Evolutionary conservation across 73 alveolate species (phyloP).

Genomic region (Halteria grandinella): DNA sequence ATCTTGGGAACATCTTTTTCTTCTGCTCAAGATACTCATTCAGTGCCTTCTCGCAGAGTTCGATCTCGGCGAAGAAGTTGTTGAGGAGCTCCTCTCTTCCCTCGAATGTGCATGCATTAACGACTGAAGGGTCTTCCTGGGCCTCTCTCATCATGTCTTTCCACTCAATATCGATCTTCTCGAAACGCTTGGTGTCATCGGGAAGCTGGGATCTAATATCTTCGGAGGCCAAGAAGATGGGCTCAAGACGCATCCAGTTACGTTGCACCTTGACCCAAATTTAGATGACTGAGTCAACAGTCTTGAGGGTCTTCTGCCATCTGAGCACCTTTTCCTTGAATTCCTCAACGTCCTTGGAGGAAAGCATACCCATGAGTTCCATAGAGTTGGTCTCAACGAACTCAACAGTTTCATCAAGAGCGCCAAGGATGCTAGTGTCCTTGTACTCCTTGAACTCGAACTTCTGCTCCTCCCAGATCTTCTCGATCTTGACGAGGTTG

Average conservation of each 20-base stretch:
- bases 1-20: slow-evolving; percentile 99
- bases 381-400: slow-evolving; percentile 89
- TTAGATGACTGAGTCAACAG: slow-evolving; percentile 97
- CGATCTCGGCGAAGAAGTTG: slow-evolving; percentile 91
- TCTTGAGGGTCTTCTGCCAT: slow-evolving; percentile 96
- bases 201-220: slow-evolving; percentile 99
- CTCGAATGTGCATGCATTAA: slow-evolving; percentile 89
- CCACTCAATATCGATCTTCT: slow-evolving; percentile 97
- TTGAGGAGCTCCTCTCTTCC: slow-evolving; percentile 90
- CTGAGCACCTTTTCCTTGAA: slow-evolving; percentile 85
- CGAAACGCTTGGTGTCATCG: slow-evolving; percentile 98
- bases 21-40: slow-evolving; percentile 96
- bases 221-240: slow-evolving; percentile 98
- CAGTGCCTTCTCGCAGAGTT: slow-evolving; percentile 98
- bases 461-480: slow-evolving; percentile 83
- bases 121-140: slow-evolving; percentile 85
- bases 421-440: slow-evolving; percentile 76
- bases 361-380: slow-evolving; percentile 96
- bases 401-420: slow-evolving; percentile 90
- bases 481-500: slow-evolving; percentile 86
- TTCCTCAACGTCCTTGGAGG: slow-evolving; percentile 90
- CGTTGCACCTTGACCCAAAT: slow-evolving; percentile 99
- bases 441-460: slow-evolving; percentile 82
- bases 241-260: slow-evolving; percentile 98
- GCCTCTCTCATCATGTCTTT: slow-evolving; percentile 97